Evolutionary conservation across 257 asterid genomes (phyloP).

Genomic region (Solanum megistacrolobum): DNA sequence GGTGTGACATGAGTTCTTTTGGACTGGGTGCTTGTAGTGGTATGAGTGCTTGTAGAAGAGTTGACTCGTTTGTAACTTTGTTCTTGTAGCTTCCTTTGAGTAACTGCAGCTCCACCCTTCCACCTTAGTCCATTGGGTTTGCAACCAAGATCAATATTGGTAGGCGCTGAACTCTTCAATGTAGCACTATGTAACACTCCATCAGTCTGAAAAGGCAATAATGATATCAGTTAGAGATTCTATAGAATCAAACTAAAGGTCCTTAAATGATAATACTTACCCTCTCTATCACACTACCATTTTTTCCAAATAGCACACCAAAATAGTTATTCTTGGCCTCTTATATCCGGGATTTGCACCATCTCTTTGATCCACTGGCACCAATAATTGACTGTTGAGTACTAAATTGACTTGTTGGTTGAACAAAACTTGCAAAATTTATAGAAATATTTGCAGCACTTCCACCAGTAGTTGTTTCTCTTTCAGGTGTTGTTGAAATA

Average conservation of each 20-base stretch:
- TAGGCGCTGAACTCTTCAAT: background rate
- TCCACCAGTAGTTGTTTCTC: background rate
- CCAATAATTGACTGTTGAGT: background rate
- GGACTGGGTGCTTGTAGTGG: no score
- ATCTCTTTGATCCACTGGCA: background rate
- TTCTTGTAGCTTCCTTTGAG: background rate
- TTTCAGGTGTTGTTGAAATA: background rate
- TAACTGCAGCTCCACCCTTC: background rate
- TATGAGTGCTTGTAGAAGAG: no score
- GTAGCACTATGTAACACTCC: background rate
- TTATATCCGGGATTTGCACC: background rate
- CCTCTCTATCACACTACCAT: background rate
- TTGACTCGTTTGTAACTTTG: background rate
- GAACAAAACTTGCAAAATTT: background rate
- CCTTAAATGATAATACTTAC: background rate
- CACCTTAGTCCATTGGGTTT: background rate
- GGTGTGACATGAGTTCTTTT: no score
- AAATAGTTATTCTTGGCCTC: background rate
- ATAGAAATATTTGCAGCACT: background rate
- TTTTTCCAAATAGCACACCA: background rate
- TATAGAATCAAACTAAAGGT: background rate
- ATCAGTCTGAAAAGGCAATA: background rate
- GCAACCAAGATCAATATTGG: background rate
- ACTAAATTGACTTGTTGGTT: background rate
- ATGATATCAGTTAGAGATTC: background rate